These are phyloP conservation scores for Parietichytrium sp. DNA, from an alignment of 108 stramenopile genomes.

Conservation along the genomic window DNA sequence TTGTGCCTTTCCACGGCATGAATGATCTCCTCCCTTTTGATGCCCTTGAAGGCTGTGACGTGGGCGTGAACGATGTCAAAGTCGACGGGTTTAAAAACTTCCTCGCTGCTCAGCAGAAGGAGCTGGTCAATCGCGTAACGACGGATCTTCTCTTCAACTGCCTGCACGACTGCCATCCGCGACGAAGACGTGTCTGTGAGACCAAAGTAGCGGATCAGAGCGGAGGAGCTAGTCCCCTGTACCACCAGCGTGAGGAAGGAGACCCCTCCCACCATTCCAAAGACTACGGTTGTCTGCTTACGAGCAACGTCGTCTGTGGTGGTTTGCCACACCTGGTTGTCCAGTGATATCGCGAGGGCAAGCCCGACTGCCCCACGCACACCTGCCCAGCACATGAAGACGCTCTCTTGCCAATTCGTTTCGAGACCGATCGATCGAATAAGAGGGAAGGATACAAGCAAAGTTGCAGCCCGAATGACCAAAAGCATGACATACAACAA, in stretches of 20 bases:
- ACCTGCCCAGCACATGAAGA: constrained; percentile 54
- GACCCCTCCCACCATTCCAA: constrained; percentile 59
- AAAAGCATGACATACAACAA: constrained; percentile 59
- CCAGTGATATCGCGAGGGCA: constrained; percentile 56
- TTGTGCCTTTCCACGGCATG: too few relatives aligned
- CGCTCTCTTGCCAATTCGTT: constrained; percentile 39
- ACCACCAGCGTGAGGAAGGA: constrained; percentile 66
- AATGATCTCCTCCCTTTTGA: background rate
- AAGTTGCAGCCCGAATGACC: constrained; percentile 63
- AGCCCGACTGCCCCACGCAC: constrained; percentile 59
- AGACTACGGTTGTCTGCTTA: constrained; percentile 40
- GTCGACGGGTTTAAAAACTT: background rate
- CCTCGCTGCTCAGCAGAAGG: background rate
- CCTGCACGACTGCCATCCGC: background rate
- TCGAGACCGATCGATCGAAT: constrained; percentile 47
- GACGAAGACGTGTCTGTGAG: constrained; percentile 31
- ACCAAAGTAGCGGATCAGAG: constrained; percentile 47
- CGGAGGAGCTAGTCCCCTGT: constrained; percentile 56
- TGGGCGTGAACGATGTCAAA: background rate
- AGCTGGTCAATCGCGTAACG: background rate
- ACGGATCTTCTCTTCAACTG: background rate
- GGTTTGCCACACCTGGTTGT: constrained; percentile 41
- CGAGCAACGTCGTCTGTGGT: background rate
- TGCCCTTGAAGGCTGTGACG: background rate
- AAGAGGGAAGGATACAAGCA: constrained; percentile 68